Evolutionary conservation across 2,329 filamentous ascomycete species (phyloP), one percentile per base, ranked within the genome.

Genomic region (Xylariaceae sp.): DNA sequence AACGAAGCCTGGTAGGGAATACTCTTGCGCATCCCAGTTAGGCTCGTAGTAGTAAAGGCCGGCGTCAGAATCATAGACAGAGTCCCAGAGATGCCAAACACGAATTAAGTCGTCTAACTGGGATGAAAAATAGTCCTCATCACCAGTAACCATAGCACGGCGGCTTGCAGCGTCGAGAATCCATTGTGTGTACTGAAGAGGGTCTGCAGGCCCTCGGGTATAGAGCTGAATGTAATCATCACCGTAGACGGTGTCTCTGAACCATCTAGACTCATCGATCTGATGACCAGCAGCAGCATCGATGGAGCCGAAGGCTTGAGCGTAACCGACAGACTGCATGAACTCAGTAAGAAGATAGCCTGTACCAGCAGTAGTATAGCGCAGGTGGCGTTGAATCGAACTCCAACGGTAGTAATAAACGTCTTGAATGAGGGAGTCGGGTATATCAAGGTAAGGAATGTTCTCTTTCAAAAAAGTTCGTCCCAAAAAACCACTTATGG

Each of bases 331-430:
- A 2, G 69, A 68, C 16, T 71, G 65, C 12, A 71, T 63, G 43
- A 73, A 72, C 44, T 72, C 70, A 5, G 67, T 71, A 12, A 63
- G 60, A 44, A 71, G 64, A 46, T 66, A 73, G 17, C 70, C 70
- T 32, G 64, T 65, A 6, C 67, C 66, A 22, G 65, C 60, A 20
- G 57, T 62, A 40, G 63, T 64, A 47, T 67, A 72, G 35, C 64
- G 63, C 21, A 70, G 56, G 49, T 73, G 70, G 8, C 69, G 63
- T 48, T 69, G 66, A 43, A 69, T 60, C 5, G 68, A 62, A 10
- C 64, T 64, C 57, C 66, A 67, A 32, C 70, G 64, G 49, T 73
- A 73, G 50, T 73, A 73, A 49, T 72, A 73, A 16, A 73, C 68
- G 46, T 70, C 66, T 49, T 71, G 64, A 40, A 72, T 63, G 17